These are phyloP conservation scores for Cercospora zeae-maydis DNA, from an alignment of 2,329 filamentous ascomycete species.

Conservation along the genomic window DNA sequence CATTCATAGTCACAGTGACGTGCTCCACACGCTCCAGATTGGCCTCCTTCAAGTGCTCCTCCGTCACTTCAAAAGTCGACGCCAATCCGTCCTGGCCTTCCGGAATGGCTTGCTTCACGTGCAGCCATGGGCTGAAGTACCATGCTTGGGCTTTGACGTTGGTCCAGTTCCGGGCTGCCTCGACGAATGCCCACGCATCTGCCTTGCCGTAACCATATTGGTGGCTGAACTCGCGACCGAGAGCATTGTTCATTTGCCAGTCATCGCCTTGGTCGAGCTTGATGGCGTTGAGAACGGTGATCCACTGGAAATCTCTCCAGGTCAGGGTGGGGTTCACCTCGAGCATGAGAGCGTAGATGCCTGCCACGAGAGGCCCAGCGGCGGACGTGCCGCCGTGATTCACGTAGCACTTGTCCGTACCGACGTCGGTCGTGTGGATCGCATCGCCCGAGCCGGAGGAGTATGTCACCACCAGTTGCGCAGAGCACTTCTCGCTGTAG, in stretches of 20 bases:
- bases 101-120: conserved; percentile 80
- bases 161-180: conserved; percentile 79
- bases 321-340: conserved; percentile 79
- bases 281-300: conserved; percentile 79
- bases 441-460: conserved; percentile 84
- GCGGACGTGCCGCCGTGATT: conserved; percentile 94
- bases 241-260: conserved; percentile 71
- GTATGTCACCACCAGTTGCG: conserved; percentile 92
- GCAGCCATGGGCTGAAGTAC: conserved; percentile 90
- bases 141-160: conserved; percentile 93
- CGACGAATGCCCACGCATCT: conserved; percentile 79
- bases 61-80: conserved; percentile 76
- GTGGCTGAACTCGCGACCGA: conserved; percentile 86
- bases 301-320: conserved; percentile 93
- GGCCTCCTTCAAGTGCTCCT: conserved; percentile 72
- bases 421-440: conserved; percentile 96
- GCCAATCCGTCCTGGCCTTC: conserved; percentile 77
- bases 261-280: conserved; percentile 73
- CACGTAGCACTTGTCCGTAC: conserved; percentile 69
- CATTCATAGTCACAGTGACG: conserved; percentile 96
- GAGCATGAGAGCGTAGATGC: conserved; percentile 84
- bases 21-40: conserved; percentile 89
- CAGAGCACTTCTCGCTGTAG: conserved; percentile 95
- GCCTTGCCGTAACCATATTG: conserved; percentile 95
- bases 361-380: conserved; percentile 86